A percentile compares a stretch with the other conserved stretches of the same genome.
phyloP scores from a whole-genome alignment of 225 moss, liverwort and hornwort species.

The Marchantia paleacea region DNA sequence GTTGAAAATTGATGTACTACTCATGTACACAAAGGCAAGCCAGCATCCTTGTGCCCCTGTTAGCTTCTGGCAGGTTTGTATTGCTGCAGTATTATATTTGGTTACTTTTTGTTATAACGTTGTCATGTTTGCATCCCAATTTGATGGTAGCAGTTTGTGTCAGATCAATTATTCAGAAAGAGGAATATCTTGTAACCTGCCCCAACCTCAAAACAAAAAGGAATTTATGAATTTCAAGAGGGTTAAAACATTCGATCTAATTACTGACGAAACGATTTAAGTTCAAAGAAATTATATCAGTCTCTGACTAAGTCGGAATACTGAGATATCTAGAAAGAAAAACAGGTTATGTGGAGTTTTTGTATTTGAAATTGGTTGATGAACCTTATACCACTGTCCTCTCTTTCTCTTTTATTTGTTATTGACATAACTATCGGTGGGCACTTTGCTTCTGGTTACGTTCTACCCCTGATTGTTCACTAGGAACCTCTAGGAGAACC shows the following conservation, averaged over 20 bases:
- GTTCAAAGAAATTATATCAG: not conserved
- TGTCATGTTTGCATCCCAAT: not conserved
- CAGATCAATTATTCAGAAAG: not conserved
- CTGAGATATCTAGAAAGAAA: not conserved
- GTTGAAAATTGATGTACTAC: constrained; percentile 18
- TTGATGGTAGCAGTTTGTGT: not conserved
- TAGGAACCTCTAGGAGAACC: constrained; percentile 30
- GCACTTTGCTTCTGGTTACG: not conserved
- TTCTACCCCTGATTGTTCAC: not conserved
- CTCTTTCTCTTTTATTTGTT: too few relatives aligned
- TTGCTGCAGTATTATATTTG: not conserved
- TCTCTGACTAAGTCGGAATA: not conserved
- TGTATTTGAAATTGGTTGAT: too few relatives aligned
- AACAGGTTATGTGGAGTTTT: not conserved
- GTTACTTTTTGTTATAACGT: not conserved
- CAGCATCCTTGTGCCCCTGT: constrained; percentile 31
- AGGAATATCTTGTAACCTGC: not conserved
- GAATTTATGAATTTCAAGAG: too few relatives aligned
- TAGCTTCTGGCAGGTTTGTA: constrained; percentile 32
- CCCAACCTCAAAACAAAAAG: too few relatives aligned
- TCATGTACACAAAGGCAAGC: constrained; percentile 29
- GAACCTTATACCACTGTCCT: too few relatives aligned
- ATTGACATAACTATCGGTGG: not conserved
- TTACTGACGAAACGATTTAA: too few relatives aligned
- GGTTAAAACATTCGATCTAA: too few relatives aligned